phyloP scores from a whole-genome alignment of 345 rosid species.

The Laguncularia racemosa region DNA sequence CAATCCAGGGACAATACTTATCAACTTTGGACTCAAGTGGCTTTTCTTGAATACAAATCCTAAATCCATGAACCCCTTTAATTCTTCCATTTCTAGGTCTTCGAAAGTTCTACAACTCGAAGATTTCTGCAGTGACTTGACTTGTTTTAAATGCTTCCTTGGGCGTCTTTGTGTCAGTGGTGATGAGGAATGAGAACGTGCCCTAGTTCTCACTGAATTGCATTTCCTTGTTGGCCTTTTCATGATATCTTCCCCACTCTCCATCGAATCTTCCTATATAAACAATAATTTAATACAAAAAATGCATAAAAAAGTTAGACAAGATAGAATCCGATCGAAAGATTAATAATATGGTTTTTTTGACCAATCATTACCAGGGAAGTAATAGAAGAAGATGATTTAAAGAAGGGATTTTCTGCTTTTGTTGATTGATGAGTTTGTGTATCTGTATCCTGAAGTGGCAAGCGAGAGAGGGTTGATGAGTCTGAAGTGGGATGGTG shows the following conservation, averaged over 20 bases:
- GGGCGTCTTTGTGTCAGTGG: constrained; percentile 17
- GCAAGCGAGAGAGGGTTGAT: constrained; percentile 7
- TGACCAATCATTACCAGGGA: constrained; percentile 3
- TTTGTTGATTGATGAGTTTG: constrained; percentile 1
- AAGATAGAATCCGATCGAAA: not conserved
- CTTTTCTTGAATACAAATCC: constrained; percentile 55
- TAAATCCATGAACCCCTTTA: constrained; percentile 62
- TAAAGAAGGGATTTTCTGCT: constrained; percentile 5
- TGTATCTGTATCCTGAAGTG: not conserved
- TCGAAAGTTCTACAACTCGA: constrained; percentile 33
- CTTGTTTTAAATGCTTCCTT: not conserved
- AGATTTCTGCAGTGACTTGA: constrained; percentile 21
- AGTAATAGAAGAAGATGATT: not conserved
- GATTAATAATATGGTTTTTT: not conserved
- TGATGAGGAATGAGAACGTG: constrained; percentile 34
- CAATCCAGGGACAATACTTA: constrained; percentile 49
- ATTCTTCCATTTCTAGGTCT: constrained; percentile 61
- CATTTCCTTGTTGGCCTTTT: constrained; percentile 28
- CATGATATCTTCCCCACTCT: constrained; percentile 8
- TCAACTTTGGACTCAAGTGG: constrained; percentile 33
- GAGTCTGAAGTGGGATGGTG: not conserved
- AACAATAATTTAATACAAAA: not conserved
- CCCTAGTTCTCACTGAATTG: constrained; percentile 3
- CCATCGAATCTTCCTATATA: constrained; percentile 13
- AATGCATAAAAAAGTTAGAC: not conserved